These are phyloP conservation scores for Ophiosphaerella herpotricha DNA, from an alignment of 2,329 filamentous ascomycete genomes.

Conservation along the genomic window DNA sequence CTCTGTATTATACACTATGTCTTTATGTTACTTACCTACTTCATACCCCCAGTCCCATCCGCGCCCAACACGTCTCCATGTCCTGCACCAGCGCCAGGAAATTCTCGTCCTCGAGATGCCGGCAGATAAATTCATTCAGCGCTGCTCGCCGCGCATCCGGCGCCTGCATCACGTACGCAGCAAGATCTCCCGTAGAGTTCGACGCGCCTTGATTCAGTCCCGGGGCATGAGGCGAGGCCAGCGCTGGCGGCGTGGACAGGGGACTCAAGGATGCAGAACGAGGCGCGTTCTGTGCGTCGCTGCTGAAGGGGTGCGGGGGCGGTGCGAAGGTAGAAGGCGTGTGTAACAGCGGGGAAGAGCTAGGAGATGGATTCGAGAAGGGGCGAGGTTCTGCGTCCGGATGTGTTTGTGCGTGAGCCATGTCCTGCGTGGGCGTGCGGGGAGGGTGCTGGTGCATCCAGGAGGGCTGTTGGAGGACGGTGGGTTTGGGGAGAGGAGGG, in stretches of 20 bases:
- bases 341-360: slow-evolving; percentile 11
- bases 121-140: slow-evolving; percentile 57
- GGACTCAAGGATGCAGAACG: background rate
- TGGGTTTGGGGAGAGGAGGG: slow-evolving; percentile 45
- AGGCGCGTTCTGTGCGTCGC: slow-evolving; percentile 8
- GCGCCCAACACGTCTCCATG: slow-evolving; percentile 54
- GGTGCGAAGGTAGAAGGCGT: slow-evolving; percentile 13
- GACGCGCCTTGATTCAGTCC: background rate
- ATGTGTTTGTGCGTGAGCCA: slow-evolving; percentile 3
- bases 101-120: slow-evolving; percentile 54
- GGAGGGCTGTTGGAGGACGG: slow-evolving; percentile 20
- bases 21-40: background rate
- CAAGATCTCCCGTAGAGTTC: slow-evolving; percentile 14
- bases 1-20: no score
- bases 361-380: slow-evolving; percentile 10
- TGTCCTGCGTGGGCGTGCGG: slow-evolving; percentile 10
- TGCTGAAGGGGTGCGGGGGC: slow-evolving; percentile 19
- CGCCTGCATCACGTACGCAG: slow-evolving; percentile 46
- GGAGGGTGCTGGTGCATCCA: slow-evolving; percentile 7
- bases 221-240: background rate
- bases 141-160: slow-evolving; percentile 48
- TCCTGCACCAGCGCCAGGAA: slow-evolving; percentile 59
- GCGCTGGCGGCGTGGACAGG: slow-evolving; percentile 12
- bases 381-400: slow-evolving; percentile 10
- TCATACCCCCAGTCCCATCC: slow-evolving; percentile 23